Conservation (phyloP, 345 rosid species). For the Trapa incisa region DNA sequence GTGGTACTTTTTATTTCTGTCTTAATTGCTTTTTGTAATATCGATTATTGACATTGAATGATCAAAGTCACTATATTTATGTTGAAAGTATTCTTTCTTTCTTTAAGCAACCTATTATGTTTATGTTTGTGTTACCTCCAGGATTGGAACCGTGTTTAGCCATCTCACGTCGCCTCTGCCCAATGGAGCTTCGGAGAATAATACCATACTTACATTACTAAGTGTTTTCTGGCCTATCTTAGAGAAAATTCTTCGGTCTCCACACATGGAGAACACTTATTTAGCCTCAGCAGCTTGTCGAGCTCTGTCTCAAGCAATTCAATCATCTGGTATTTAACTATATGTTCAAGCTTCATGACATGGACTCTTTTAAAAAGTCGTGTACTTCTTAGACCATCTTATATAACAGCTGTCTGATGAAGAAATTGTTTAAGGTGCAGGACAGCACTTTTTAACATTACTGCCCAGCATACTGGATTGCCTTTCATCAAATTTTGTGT, state of each 20-base stretch:
- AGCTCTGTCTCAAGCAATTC: slow-evolving; percentile 87
- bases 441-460: slow-evolving; percentile 65
- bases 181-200: slow-evolving; percentile 38
- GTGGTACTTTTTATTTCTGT: not conserved
- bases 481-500: slow-evolving; percentile 66
- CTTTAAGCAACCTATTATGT: not conserved
- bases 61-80: not conserved
- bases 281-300: slow-evolving; percentile 80
- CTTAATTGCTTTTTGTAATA: not conserved
- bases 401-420: not conserved
- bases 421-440: slow-evolving; percentile 34
- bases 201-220: slow-evolving; percentile 51
- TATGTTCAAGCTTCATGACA: not conserved
- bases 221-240: slow-evolving; percentile 82
- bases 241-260: slow-evolving; percentile 73
- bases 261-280: slow-evolving; percentile 72
- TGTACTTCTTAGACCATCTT: not conserved
- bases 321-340: slow-evolving; percentile 52
- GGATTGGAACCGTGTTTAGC: slow-evolving; percentile 82
- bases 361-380: not conserved
- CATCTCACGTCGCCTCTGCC: slow-evolving; percentile 47
- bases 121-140: slow-evolving; percentile 15
- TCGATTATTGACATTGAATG: not conserved
- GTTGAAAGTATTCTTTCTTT: not conserved
- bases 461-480: slow-evolving; percentile 76